A percentile compares a stretch with the other conserved stretches of the same genome.
Evolutionary conservation across 2,329 filamentous ascomycete species (phyloP).

Genomic region (Chaetothyriales sp.): DNA sequence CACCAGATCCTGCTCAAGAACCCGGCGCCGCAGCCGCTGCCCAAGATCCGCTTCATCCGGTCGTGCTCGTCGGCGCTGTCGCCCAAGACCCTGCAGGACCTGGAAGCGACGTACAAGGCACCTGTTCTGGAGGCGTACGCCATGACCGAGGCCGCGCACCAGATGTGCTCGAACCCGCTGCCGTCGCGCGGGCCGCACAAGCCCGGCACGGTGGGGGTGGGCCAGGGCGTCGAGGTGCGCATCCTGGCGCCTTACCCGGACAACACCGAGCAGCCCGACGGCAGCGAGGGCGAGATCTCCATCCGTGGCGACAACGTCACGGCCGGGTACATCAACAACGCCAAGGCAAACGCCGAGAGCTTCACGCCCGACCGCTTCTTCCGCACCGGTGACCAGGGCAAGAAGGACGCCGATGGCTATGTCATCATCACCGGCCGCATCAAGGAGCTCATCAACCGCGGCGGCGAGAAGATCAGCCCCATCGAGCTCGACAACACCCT

Average conservation of each 20-base stretch:
- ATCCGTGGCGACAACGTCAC: constrained; percentile 73
- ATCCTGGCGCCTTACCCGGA: constrained; percentile 58
- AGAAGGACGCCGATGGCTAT: constrained; percentile 65
- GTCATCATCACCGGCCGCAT: constrained; percentile 79
- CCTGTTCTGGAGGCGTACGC: constrained; percentile 81
- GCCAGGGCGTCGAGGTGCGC: constrained; percentile 66
- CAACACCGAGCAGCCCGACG: constrained; percentile 44
- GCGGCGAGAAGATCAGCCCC: constrained; percentile 76
- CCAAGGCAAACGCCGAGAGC: constrained; percentile 55
- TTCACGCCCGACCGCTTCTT: constrained; percentile 69
- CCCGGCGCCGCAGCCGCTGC: constrained; percentile 50
- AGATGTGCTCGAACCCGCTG: constrained; percentile 43
- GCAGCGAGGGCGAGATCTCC: constrained; percentile 65
- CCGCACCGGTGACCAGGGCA: constrained; percentile 75
- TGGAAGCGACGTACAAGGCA: constrained; percentile 60
- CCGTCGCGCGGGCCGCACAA: constrained; percentile 53
- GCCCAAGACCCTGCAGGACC: constrained; percentile 63
- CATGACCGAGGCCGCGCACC: constrained; percentile 69
- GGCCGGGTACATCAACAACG: constrained; percentile 72
- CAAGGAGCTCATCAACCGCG: constrained; percentile 83
- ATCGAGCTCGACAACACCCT: constrained; percentile 77
- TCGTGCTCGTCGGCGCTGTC: constrained; percentile 75
- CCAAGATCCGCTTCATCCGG: constrained; percentile 68
- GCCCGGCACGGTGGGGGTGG: constrained; percentile 68
- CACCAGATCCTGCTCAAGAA: constrained; percentile 75